Conservation (phyloP, 1,284 basidiomycete genomes). For the Cryptococcus neoformans region DNA sequence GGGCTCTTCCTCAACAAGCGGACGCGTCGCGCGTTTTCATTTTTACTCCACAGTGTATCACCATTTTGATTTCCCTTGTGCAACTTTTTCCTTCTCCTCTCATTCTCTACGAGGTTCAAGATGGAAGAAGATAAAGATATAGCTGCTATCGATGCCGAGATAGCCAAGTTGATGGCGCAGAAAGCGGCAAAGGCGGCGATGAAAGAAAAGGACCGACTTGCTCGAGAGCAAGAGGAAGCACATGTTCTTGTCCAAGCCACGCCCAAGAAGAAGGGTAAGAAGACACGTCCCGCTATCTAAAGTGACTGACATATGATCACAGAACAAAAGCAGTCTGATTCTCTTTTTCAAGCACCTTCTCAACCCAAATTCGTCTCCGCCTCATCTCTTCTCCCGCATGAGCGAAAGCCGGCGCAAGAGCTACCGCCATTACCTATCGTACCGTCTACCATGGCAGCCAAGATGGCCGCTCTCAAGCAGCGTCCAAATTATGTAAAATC, state of each 20-base stretch:
- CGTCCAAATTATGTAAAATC: not conserved
- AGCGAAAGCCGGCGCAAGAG: not conserved
- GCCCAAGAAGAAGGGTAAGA: slow-evolving; percentile 24
- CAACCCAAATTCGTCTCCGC: not conserved
- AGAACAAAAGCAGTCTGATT: not conserved
- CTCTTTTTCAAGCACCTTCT: not conserved
- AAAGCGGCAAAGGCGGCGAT: slow-evolving; percentile 18
- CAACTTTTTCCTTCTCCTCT: not conserved
- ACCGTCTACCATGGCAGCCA: not conserved
- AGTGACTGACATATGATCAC: not conserved
- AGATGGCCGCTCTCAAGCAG: not conserved
- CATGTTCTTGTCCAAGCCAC: slow-evolving; percentile 35
- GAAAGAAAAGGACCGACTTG: slow-evolving; percentile 12
- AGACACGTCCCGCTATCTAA: not conserved
- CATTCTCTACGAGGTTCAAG: not conserved
- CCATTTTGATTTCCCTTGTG: not conserved
- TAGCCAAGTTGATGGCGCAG: slow-evolving; percentile 29
- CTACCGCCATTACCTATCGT: not conserved
- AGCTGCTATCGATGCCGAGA: slow-evolving; percentile 35
- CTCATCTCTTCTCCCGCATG: not conserved
- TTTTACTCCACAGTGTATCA: not conserved
- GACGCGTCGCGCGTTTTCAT: too few relatives aligned
- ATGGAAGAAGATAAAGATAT: not conserved
- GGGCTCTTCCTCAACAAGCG: too few relatives aligned
- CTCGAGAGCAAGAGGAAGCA: slow-evolving; percentile 20